phyloP scores from a whole-genome alignment of 31 red algal genomes.

The Odonthalia washingtoniensis region DNA sequence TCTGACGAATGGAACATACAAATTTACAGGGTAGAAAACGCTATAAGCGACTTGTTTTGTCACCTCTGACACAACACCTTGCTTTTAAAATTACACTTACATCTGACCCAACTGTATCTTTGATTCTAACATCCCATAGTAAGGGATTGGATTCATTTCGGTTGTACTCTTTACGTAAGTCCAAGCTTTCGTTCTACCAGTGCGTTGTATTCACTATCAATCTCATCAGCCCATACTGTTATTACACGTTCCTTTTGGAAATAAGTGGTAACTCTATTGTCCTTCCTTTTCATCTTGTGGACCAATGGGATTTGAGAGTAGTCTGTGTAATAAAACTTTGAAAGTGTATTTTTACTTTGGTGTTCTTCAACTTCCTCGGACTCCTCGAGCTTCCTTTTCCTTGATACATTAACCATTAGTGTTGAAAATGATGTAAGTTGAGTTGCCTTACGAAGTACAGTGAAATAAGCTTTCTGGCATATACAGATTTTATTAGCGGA shows the following conservation, averaged over 20 bases:
- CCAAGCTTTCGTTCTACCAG: slow-evolving; percentile 6
- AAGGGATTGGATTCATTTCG: background rate
- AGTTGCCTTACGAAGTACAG: background rate
- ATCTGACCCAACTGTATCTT: background rate
- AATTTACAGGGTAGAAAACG: slow-evolving; percentile 15
- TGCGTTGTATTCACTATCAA: slow-evolving; percentile 41
- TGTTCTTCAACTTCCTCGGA: slow-evolving; percentile 8
- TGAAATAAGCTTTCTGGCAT: slow-evolving; percentile 8
- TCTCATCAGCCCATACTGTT: slow-evolving; percentile 19
- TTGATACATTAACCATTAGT: background rate
- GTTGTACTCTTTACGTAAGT: background rate
- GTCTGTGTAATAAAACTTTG: slow-evolving; percentile 8
- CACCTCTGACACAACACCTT: background rate
- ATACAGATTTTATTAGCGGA: background rate
- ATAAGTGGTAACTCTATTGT: background rate
- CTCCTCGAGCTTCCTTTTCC: background rate
- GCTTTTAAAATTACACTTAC: background rate
- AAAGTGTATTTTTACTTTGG: background rate
- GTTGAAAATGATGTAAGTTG: background rate
- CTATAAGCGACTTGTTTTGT: background rate
- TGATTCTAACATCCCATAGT: slow-evolving; percentile 23
- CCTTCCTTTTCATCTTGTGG: slow-evolving; percentile 6
- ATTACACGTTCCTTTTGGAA: background rate
- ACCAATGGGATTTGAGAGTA: background rate
- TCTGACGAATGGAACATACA: background rate